phyloP scores from a whole-genome alignment of 2,329 filamentous ascomycete genomes.

The Pseudocercospora crystallina region DNA sequence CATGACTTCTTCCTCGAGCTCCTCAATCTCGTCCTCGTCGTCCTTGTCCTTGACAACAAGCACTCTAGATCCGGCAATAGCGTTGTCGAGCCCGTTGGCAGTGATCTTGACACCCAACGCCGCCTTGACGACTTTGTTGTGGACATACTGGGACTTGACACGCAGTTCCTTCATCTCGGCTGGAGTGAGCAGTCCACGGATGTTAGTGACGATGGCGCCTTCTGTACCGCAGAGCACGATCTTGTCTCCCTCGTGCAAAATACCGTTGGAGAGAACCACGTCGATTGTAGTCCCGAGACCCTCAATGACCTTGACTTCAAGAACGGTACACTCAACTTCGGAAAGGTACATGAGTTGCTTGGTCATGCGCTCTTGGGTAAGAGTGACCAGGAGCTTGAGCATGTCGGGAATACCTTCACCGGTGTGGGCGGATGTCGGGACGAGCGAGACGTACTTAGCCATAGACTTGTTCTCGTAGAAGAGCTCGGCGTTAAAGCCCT shows the following conservation, averaged over 20 bases:
- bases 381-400: constrained; percentile 87
- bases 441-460: constrained; percentile 89
- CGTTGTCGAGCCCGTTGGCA: constrained; percentile 89
- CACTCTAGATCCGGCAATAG: constrained; percentile 92
- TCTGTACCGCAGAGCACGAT: constrained; percentile 97
- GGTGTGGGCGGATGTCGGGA: constrained; percentile 96
- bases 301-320: constrained; percentile 98
- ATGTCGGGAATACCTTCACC: constrained; percentile 98
- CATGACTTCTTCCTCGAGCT: constrained; percentile 95
- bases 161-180: constrained; percentile 91
- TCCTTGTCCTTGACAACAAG: constrained; percentile 93
- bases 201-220: constrained; percentile 90
- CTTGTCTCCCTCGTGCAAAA: constrained; percentile 88
- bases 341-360: constrained; percentile 97
- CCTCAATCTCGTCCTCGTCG: constrained; percentile 72
- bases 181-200: constrained; percentile 89
- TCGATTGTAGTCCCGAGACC: constrained; percentile 99
- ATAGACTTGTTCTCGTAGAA: constrained; percentile 98
- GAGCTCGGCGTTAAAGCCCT: constrained; percentile 96
- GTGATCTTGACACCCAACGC: constrained; percentile 98
- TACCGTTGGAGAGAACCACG: constrained; percentile 93
- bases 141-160: constrained; percentile 93
- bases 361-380: constrained; percentile 97
- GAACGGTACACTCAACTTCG: constrained; percentile 94
- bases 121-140: constrained; percentile 99